Conservation (phyloP, 2,329 filamentous ascomycete genomes). For the Colletotrichum cordylinicola region DNA sequence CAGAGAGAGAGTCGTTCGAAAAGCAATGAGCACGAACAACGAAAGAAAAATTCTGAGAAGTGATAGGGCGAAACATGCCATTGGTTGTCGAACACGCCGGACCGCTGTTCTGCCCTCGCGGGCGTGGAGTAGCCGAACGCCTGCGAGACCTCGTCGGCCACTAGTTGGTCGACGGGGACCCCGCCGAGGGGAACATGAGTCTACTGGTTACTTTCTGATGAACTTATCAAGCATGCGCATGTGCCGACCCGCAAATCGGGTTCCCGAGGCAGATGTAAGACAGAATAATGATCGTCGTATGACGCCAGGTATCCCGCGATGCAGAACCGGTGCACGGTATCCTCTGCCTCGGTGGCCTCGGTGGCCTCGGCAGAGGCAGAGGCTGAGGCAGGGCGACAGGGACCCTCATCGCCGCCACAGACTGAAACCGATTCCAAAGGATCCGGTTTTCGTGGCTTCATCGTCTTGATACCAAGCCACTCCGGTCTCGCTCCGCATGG, state of each 20-base stretch:
- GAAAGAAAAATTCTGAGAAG: slow-evolving; percentile 16
- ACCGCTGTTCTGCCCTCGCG: slow-evolving; percentile 8
- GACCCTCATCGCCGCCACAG: neutral
- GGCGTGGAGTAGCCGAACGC: slow-evolving; percentile 10
- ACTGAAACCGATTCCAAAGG: slow-evolving; percentile 9
- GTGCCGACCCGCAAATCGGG: neutral
- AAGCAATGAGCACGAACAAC: slow-evolving; percentile 12
- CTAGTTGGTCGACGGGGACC: slow-evolving; percentile 7
- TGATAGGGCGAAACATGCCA: slow-evolving; percentile 21
- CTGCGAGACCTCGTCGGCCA: slow-evolving; percentile 9
- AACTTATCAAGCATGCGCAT: slow-evolving; percentile 8
- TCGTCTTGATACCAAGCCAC: neutral
- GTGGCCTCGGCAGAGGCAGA: neutral
- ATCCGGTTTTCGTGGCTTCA: slow-evolving; percentile 14
- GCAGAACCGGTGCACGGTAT: slow-evolving; percentile 1
- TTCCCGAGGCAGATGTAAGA: slow-evolving; percentile 4
- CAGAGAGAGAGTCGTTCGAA: neutral
- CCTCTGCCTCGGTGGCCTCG: neutral
- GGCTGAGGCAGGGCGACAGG: neutral
- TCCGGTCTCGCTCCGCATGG: slow-evolving; percentile 14
- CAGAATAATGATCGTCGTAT: slow-evolving; percentile 9
- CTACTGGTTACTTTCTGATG: neutral
- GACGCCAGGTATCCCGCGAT: slow-evolving; percentile 10
- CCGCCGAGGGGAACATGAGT: slow-evolving; percentile 6
- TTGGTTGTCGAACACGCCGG: slow-evolving; percentile 12